Evolutionary conservation across 2,329 filamentous ascomycete genomes (phyloP).

Genomic region (Myriosclerotinia scirpicola): DNA sequence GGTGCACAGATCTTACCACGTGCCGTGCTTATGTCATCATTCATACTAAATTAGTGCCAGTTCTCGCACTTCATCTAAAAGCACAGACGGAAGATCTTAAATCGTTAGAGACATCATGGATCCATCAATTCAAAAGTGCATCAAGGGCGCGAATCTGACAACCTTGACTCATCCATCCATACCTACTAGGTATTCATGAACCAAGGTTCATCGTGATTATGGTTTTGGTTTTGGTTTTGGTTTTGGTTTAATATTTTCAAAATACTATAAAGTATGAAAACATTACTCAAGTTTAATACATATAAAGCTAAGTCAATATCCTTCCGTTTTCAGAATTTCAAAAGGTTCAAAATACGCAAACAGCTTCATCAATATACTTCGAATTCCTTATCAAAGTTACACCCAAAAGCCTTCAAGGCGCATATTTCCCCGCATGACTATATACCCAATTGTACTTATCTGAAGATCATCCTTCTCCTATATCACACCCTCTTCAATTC

Average conservation of each 20-base stretch:
- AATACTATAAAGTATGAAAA: neutral
- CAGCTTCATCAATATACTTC: neutral
- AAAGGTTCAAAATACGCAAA: neutral
- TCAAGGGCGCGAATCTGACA: slow-evolving; percentile 15
- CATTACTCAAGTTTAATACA: neutral
- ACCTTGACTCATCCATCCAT: slow-evolving; percentile 3
- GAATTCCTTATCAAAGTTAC: slow-evolving; percentile 8
- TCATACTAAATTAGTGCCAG: neutral
- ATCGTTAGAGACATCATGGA: too few species aligned
- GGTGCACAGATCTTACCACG: neutral
- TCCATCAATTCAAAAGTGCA: too few species aligned
- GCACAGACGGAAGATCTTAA: slow-evolving; percentile 1
- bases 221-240: neutral
- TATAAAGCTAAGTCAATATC: slow-evolving; percentile 11
- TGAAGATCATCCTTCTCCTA: neutral
- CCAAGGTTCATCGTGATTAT: slow-evolving; percentile 5
- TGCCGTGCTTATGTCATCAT: too few species aligned
- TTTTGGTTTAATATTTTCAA: neutral
- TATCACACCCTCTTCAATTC: slow-evolving; percentile 12
- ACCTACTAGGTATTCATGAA: too few species aligned
- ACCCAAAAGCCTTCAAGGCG: neutral
- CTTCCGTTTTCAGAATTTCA: neutral
- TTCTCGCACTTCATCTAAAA: neutral
- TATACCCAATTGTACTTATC: slow-evolving; percentile 17
- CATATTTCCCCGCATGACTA: slow-evolving; percentile 22